These are phyloP conservation scores for Candida cerambycidarum DNA, from an alignment of 805 yeast species.

Conservation along the genomic window DNA sequence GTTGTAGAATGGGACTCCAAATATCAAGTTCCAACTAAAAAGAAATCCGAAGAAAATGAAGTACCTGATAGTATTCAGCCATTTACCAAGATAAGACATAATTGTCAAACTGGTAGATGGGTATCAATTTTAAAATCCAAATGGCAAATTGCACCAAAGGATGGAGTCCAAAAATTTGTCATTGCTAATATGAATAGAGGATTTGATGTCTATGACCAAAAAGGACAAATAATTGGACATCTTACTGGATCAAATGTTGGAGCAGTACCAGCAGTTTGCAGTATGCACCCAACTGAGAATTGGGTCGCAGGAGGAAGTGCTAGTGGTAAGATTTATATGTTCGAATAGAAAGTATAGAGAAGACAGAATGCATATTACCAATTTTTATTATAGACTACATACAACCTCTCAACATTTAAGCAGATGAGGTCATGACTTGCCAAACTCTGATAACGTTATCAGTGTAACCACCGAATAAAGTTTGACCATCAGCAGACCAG, in stretches of 20 bases:
- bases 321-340: constrained; percentile 81
- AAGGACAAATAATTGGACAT: constrained; percentile 79
- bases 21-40: constrained; percentile 6
- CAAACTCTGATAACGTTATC: constrained; percentile 99
- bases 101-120: constrained; percentile 98
- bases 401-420: constrained; percentile 31
- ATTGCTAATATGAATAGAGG: constrained; percentile 93
- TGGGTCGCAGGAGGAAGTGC: constrained; percentile 96
- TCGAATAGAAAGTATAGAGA: constrained; percentile 23
- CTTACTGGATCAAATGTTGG: constrained; percentile 62
- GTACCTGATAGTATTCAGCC: constrained; percentile 54
- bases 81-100: constrained; percentile 66
- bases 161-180: constrained; percentile 76
- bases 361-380: neutral
- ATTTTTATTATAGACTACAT: constrained; percentile 1
- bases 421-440: constrained; percentile 95
- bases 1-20: constrained; percentile 26
- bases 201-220: constrained; percentile 75
- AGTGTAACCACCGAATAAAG: constrained; percentile 99
- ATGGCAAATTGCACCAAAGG: constrained; percentile 77
- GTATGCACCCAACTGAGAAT: constrained; percentile 80
- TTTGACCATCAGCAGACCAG: constrained; percentile 99
- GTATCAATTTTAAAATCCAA: constrained; percentile 85
- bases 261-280: constrained; percentile 89
- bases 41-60: constrained; percentile 11